Conservation (phyloP, 768 basidiomycete species). For the Suillus americanus region DNA sequence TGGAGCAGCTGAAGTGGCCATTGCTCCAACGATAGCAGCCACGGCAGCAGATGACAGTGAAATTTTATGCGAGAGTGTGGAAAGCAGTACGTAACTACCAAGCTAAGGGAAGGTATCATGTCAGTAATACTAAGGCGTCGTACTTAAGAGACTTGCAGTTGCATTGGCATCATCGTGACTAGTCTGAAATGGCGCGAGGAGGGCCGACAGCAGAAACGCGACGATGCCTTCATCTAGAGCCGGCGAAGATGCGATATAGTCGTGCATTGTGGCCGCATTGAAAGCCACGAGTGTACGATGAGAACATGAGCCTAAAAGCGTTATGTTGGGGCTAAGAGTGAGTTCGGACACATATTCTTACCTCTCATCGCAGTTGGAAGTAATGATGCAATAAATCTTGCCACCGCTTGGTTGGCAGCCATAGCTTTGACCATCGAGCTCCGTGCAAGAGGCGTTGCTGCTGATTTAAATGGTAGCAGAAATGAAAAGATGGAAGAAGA, state of each 20-base stretch:
- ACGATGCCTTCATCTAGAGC: conserved; percentile 63
- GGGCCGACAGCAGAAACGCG: conserved; percentile 63
- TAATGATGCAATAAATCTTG: conserved; percentile 68
- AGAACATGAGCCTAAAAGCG: conserved; percentile 31
- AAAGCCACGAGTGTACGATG: conserved; percentile 81
- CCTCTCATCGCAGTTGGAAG: conserved; percentile 58
- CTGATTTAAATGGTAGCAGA: conserved; percentile 72
- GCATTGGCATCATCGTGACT: conserved; percentile 46
- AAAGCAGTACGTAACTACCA: conserved; percentile 71
- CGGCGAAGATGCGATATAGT: conserved; percentile 66
- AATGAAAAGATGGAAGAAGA: conserved; percentile 65
- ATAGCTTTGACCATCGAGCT: conserved; percentile 74
- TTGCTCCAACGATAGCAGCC: conserved; percentile 53
- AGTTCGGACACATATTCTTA: conserved; percentile 14
- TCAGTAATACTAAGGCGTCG: background rate
- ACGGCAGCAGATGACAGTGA: conserved; percentile 58
- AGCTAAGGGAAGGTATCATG: conserved; percentile 42
- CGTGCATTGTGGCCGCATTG: conserved; percentile 76
- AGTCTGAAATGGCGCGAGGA: conserved; percentile 57
- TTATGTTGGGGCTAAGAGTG: background rate
- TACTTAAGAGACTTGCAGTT: conserved; percentile 42
- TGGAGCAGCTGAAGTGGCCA: conserved; percentile 47
- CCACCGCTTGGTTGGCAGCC: conserved; percentile 65
- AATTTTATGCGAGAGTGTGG: conserved; percentile 67
- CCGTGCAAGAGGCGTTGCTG: conserved; percentile 73